Evolutionary conservation across 2,329 filamentous ascomycete species (phyloP).

Genomic region (Fusarium chaquense): DNA sequence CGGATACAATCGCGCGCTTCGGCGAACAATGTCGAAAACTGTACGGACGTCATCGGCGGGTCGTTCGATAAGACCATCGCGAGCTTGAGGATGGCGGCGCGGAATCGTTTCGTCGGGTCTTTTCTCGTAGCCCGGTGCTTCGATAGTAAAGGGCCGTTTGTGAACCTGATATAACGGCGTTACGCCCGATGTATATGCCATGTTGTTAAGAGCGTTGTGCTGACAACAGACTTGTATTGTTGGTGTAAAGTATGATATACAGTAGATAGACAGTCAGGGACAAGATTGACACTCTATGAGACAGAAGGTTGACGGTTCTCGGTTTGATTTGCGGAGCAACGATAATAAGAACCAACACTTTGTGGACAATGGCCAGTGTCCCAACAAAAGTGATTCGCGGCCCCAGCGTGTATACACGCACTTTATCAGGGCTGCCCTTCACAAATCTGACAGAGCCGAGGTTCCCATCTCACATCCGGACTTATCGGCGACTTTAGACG

Average conservation of each 20-base stretch:
- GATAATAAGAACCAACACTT: not conserved
- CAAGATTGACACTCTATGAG: not conserved
- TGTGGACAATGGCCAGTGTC: not conserved
- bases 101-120: slow-evolving; percentile 85
- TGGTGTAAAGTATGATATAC: not conserved
- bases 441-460: not conserved
- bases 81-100: slow-evolving; percentile 76
- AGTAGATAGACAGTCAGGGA: too few relatives aligned
- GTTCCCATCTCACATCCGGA: not conserved
- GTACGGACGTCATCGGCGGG: slow-evolving; percentile 78
- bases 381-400: not conserved
- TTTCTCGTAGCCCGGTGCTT: slow-evolving; percentile 73
- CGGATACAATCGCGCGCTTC: slow-evolving; percentile 71
- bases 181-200: slow-evolving; percentile 49
- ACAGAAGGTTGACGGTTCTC: not conserved
- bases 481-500: not conserved
- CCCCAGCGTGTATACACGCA: not conserved
- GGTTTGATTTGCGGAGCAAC: not conserved
- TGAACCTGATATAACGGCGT: slow-evolving; percentile 69
- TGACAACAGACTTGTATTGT: not conserved
- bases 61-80: slow-evolving; percentile 73
- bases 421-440: not conserved
- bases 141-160: slow-evolving; percentile 79
- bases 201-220: not conserved
- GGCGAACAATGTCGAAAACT: slow-evolving; percentile 80